phyloP scores from a whole-genome alignment of 2,329 filamentous ascomycete species.

The Peltaster fructicola region DNA sequence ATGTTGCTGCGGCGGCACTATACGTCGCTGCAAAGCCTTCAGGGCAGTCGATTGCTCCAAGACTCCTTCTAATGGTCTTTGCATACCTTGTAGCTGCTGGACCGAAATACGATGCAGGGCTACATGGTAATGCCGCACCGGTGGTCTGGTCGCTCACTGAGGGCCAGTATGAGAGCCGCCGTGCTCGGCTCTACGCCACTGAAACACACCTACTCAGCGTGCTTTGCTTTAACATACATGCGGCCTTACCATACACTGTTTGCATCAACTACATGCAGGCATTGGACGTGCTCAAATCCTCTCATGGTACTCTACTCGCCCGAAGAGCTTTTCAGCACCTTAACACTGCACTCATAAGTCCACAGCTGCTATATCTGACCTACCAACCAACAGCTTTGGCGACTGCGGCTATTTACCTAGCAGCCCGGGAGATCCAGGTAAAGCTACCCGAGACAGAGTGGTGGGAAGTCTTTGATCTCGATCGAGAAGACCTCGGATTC shows the following conservation, averaged over 20 bases:
- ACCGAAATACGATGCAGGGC: constrained; percentile 31
- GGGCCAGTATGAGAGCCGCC: constrained; percentile 47
- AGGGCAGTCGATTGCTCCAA: constrained; percentile 53
- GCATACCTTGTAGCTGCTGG: constrained; percentile 53
- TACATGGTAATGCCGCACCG: background rate
- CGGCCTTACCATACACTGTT: constrained; percentile 69
- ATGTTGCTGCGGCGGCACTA: constrained; percentile 63
- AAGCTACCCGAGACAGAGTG: constrained; percentile 72
- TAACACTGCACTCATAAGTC: constrained; percentile 72
- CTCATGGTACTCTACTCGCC: constrained; percentile 36
- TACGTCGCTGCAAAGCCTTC: constrained; percentile 76
- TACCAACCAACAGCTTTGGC: constrained; percentile 78
- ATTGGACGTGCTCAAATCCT: constrained; percentile 44
- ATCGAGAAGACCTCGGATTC: constrained; percentile 86
- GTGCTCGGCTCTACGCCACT: constrained; percentile 47
- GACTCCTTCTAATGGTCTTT: constrained; percentile 73
- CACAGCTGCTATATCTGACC: constrained; percentile 78
- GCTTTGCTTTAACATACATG: constrained; percentile 68
- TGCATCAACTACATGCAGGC: constrained; percentile 87
- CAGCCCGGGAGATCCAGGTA: constrained; percentile 55
- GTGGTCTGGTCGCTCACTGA: constrained; percentile 46
- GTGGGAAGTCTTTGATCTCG: constrained; percentile 98
- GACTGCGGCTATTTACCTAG: constrained; percentile 78
- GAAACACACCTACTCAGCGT: constrained; percentile 62
- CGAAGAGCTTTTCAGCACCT: constrained; percentile 55